phyloP scores from a whole-genome alignment of 495 filamentous ascomycete genomes.

The Podospora pseudocomata region DNA sequence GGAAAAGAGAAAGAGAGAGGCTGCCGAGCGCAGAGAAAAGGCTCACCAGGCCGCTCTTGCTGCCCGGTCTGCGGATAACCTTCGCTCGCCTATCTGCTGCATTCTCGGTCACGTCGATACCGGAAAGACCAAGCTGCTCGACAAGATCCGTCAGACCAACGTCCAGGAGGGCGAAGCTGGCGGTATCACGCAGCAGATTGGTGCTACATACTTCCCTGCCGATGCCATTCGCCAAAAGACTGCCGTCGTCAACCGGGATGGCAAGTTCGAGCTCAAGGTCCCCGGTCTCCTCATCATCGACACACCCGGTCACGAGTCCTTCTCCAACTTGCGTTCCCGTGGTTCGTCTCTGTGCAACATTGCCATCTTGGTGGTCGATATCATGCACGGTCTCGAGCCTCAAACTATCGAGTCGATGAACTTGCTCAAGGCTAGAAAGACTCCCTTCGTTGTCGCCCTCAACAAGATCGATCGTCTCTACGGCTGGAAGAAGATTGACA shows the following conservation, averaged over 20 bases:
- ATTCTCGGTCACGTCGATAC: slow-evolving; percentile 99
- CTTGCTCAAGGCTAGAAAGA: slow-evolving; percentile 86
- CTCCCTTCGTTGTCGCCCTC: slow-evolving; percentile 96
- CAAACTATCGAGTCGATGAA: slow-evolving; percentile 98
- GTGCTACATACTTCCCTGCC: slow-evolving; percentile 98
- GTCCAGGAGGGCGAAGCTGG: slow-evolving; percentile 99
- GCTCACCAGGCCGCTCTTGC: slow-evolving; percentile 88
- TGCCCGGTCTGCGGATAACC: slow-evolving; percentile 87
- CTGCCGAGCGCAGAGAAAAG: slow-evolving; percentile 82
- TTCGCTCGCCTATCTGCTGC: slow-evolving; percentile 98
- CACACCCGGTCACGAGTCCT: slow-evolving; percentile 99
- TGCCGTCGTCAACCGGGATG: slow-evolving; percentile 84
- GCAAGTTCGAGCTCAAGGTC: slow-evolving; percentile 92
- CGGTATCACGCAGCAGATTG: slow-evolving; percentile 99
- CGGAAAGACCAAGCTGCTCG: slow-evolving; percentile 96
- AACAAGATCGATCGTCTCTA: slow-evolving; percentile 99
- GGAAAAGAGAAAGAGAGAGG: slow-evolving; percentile 77
- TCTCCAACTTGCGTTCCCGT: slow-evolving; percentile 93
- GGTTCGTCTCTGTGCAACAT: slow-evolving; percentile 99
- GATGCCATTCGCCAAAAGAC: slow-evolving; percentile 92
- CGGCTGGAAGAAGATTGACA: slow-evolving; percentile 94
- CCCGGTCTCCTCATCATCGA: slow-evolving; percentile 97
- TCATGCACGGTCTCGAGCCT: slow-evolving; percentile 99
- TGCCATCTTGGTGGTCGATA: slow-evolving; percentile 98
- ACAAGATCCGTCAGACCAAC: slow-evolving; percentile 98